These are phyloP conservation scores for Rhodotorula sp. DNA, from an alignment of 1,284 basidiomycete genomes.

Conservation along the genomic window DNA sequence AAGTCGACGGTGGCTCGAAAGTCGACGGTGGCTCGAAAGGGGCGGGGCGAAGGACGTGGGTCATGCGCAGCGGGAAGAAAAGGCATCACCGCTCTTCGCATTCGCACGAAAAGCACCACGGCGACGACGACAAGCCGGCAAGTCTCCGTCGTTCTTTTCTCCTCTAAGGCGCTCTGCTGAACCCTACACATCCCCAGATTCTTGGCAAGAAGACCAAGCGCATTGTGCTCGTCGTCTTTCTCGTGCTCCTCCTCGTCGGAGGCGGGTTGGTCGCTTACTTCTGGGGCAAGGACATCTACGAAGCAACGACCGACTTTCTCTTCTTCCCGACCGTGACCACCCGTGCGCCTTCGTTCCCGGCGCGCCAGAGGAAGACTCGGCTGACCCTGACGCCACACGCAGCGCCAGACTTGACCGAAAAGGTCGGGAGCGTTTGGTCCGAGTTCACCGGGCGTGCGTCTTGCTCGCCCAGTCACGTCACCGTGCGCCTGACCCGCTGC, in stretches of 20 bases:
- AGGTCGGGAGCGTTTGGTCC: background rate
- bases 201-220: background rate
- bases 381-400: background rate
- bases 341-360: background rate
- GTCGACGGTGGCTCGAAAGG: background rate
- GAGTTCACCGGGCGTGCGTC: conserved; percentile 1
- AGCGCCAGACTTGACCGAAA: conserved; percentile 8
- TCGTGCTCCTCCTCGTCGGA: conserved; percentile 1
- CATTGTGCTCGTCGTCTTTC: conserved; percentile 2
- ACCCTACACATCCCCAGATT: background rate
- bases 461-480: background rate
- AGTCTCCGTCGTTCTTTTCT: too few species aligned
- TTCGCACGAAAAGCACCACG: background rate
- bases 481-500: background rate
- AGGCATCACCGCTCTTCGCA: too few species aligned
- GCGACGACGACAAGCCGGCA: background rate
- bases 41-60: background rate
- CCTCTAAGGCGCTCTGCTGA: background rate
- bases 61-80: conserved; percentile 2
- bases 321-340: conserved; percentile 16
- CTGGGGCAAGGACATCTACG: conserved; percentile 2
- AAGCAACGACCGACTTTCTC: conserved; percentile 5
- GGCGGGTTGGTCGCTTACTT: conserved; percentile 6
- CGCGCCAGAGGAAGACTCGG: background rate
- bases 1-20: too few species aligned